Conservation (phyloP, 2,329 filamentous ascomycete genomes). For the Paracoccidioides lutzii region DNA sequence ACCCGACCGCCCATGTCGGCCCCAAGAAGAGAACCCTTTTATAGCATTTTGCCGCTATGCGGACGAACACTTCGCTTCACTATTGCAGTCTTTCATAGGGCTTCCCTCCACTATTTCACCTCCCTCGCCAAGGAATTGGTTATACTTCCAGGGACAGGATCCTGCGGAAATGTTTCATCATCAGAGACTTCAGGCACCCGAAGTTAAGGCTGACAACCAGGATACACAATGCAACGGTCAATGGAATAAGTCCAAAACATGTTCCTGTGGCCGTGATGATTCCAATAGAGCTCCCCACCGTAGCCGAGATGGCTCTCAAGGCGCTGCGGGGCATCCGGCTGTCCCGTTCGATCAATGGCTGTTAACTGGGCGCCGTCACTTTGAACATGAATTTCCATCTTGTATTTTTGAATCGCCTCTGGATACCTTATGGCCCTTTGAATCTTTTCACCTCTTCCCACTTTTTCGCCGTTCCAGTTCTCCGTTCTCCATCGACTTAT, state of each 20-base stretch:
- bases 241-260: background rate
- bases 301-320: background rate
- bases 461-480: conserved; percentile 19
- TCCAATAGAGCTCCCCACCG: background rate
- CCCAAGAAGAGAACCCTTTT: conserved; percentile 40
- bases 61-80: conserved; percentile 43
- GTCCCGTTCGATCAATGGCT: conserved; percentile 15
- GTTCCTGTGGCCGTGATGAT: conserved; percentile 1
- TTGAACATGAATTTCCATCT: conserved; percentile 14
- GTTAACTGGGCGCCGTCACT: conserved; percentile 14
- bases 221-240: background rate
- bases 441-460: conserved; percentile 18
- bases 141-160: conserved; percentile 23
- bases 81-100: conserved; percentile 41
- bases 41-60: conserved; percentile 49
- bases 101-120: conserved; percentile 27
- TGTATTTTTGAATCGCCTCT: conserved; percentile 25
- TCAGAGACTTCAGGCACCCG: conserved; percentile 2
- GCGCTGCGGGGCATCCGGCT: background rate
- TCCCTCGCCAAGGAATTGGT: conserved; percentile 23
- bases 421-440: conserved; percentile 22
- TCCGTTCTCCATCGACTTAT: conserved; percentile 21
- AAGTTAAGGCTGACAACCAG: conserved; percentile 3
- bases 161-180: conserved; percentile 10
- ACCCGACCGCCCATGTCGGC: background rate